A percentile compares a stretch with the other conserved stretches of the same genome.
Conservation (phyloP, 495 filamentous ascomycete species). For the Penicillium canescens region DNA sequence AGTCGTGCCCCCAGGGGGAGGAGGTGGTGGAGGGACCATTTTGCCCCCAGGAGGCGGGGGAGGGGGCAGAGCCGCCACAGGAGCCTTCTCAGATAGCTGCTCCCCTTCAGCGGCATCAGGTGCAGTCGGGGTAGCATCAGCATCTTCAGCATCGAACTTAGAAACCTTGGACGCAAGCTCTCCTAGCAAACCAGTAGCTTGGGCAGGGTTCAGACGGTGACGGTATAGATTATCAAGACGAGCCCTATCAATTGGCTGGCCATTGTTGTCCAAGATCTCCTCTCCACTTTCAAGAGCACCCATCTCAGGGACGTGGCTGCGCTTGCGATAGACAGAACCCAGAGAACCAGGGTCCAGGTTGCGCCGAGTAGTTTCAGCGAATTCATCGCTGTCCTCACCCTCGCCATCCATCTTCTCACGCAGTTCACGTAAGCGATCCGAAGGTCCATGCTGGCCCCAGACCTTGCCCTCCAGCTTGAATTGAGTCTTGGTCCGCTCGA, state of each 20-base stretch:
- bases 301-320: slow-evolving; percentile 49
- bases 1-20: slow-evolving; percentile 35
- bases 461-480: slow-evolving; percentile 96
- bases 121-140: slow-evolving; percentile 62
- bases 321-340: slow-evolving; percentile 64
- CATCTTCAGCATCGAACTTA: slow-evolving; percentile 68
- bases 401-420: slow-evolving; percentile 91
- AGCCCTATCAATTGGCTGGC: slow-evolving; percentile 60
- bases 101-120: slow-evolving; percentile 24
- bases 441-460: slow-evolving; percentile 85
- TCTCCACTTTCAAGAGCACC: slow-evolving; percentile 43
- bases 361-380: slow-evolving; percentile 51
- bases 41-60: slow-evolving; percentile 42
- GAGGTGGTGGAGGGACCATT: slow-evolving; percentile 41
- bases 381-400: slow-evolving; percentile 46
- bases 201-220: slow-evolving; percentile 71
- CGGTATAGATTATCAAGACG: slow-evolving; percentile 67
- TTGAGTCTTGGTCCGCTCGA: slow-evolving; percentile 96
- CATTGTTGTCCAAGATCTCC: slow-evolving; percentile 39
- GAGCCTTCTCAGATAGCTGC: slow-evolving; percentile 26
- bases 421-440: slow-evolving; percentile 86
- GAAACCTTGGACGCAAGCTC: slow-evolving; percentile 81
- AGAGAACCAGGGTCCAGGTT: slow-evolving; percentile 58
- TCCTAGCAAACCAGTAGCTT: slow-evolving; percentile 72
- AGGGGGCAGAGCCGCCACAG: slow-evolving; percentile 43